These are phyloP conservation scores for Diaporthe ampelina DNA, from an alignment of 2,329 filamentous ascomycete species.

Conservation along the genomic window DNA sequence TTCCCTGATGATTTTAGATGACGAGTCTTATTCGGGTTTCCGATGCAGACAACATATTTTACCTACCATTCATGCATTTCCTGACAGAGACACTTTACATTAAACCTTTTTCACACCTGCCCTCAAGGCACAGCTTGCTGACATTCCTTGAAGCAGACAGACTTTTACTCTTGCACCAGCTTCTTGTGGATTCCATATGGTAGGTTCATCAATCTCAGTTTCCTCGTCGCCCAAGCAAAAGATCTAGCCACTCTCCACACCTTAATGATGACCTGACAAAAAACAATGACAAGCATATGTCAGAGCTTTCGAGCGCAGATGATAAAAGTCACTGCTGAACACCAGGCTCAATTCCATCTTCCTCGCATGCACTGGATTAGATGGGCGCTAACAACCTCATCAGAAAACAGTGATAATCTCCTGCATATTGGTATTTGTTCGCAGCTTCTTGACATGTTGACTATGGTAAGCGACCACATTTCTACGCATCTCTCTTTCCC, in stretches of 20 bases:
- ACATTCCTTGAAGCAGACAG: conserved; percentile 32
- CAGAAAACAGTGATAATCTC: not conserved
- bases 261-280: conserved; percentile 85
- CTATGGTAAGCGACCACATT: conserved; percentile 1
- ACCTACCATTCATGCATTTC: conserved; percentile 80
- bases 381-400: conserved; percentile 49
- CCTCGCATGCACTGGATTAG: conserved; percentile 38
- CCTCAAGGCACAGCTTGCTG: conserved; percentile 23
- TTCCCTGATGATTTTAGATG: conserved; percentile 72
- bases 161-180: not conserved
- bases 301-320: conserved; percentile 75
- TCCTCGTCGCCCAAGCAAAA: not conserved
- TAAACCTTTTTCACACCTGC: conserved; percentile 37
- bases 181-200: not conserved
- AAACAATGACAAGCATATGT: conserved; percentile 97
- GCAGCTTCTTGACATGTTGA: not conserved
- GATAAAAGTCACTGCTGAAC: conserved; percentile 63
- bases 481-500: not conserved
- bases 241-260: conserved; percentile 16
- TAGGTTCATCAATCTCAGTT: conserved; percentile 23
- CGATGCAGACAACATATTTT: conserved; percentile 77
- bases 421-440: not conserved
- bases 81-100: conserved; percentile 47
- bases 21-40: conserved; percentile 83
- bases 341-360: conserved; percentile 26